Base-by-base conservation (phyloP, 345 rosid species). In the Euphorbia tirucalli region DNA sequence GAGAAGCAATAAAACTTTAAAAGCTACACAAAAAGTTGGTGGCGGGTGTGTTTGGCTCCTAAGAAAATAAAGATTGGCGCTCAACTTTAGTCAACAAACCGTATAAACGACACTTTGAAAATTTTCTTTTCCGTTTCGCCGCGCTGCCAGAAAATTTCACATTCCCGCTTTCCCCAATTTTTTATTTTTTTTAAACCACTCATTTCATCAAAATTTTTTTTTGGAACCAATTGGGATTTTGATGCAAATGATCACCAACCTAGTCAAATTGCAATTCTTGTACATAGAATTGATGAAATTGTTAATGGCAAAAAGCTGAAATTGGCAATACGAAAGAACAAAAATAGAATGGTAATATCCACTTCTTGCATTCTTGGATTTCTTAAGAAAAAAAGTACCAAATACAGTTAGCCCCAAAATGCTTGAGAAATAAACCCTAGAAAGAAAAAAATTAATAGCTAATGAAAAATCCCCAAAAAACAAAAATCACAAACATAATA, bases 361-460 rank as follows among this genome's bases (percentile, higher is more conserved):
- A 49, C 2, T 71, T 15, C 46, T 35, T 52, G 62, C 22, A 44
- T 59, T 27, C 61, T 21, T 59, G 21, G 5, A 46, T 46, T 46
- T 44, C 49, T 6, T 13, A 44, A 7, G 2, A 44, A 41, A 41
- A 28, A 62, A 61, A 28, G 1, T 44, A 15, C 46, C 49, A 44
- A n/a, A 54, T 25, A 72, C 64, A 55, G 64, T 72, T 72, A 72
- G 75, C 64, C 13, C 22, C 25, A 25, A 27, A 46, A 46, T 46
- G n/a, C 32, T 44, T 24, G 21, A 48, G 30, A 28, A 22, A 25
- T 48, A 25, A 25, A 2, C 27, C 55, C 22, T 28, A 46, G 31
- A 11, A 27, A 65, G n/a, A 22, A 46, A 13, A 13, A 44, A 44
- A 44, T 7, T 46, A 46, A 16, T 44, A 0, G 24, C 50, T 13